A percentile compares a stretch with the other conserved stretches of the same genome.
phyloP scores from a whole-genome alignment of 176 grass and related monocot genomes.

The Carex pumila region DNA sequence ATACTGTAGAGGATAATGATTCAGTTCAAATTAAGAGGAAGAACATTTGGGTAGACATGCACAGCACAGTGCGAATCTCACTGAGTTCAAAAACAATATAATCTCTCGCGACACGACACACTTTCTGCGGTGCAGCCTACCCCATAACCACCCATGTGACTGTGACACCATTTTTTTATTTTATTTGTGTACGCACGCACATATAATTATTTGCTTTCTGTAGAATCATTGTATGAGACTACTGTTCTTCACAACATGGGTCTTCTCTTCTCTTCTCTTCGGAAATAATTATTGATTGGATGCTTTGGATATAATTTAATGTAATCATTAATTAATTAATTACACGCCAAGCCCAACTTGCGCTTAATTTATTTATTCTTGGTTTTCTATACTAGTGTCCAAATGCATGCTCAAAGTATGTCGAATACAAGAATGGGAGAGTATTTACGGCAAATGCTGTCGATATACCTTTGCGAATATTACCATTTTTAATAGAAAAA shows the following conservation, averaged over 20 bases:
- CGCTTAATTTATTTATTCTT: background rate
- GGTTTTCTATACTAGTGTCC: background rate
- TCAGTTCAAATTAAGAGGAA: background rate
- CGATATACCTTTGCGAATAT: too few relatives aligned
- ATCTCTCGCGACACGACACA: slow-evolving; percentile 16
- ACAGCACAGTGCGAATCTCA: slow-evolving; percentile 19
- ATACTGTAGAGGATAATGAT: slow-evolving; percentile 1
- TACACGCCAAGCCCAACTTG: background rate
- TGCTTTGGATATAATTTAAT: background rate
- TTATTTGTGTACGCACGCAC: background rate
- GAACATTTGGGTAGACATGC: slow-evolving; percentile 17
- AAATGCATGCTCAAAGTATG: background rate
- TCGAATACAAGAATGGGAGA: too few relatives aligned
- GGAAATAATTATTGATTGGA: background rate
- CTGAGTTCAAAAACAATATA: slow-evolving; percentile 17
- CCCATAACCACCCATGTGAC: slow-evolving; percentile 24
- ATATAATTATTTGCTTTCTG: background rate
- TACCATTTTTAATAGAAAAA: too few relatives aligned
- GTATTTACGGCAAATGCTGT: too few relatives aligned
- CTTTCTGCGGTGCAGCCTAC: slow-evolving; percentile 15
- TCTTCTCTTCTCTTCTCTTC: background rate
- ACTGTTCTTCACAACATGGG: slow-evolving; percentile 3
- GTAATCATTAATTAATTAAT: background rate
- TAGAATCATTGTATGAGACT: background rate
- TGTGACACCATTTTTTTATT: slow-evolving; percentile 6